A percentile compares a stretch with the other conserved stretches of the same genome.
phyloP scores from a whole-genome alignment of 2,329 filamentous ascomycete species.

The Fusarium sp. region DNA sequence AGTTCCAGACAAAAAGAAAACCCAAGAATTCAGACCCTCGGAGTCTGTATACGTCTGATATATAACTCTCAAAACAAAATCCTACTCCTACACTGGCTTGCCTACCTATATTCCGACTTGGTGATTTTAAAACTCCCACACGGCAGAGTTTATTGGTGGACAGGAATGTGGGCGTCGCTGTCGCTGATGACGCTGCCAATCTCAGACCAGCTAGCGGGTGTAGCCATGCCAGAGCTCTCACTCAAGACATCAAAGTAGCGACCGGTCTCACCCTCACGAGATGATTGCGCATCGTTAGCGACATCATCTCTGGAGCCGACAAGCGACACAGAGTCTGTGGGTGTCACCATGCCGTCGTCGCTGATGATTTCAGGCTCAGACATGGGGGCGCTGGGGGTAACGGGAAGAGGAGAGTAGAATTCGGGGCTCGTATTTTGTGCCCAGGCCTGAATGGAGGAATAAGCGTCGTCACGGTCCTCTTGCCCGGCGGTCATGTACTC shows the following conservation, averaged over 20 bases:
- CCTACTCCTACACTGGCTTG: not conserved
- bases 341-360: constrained; percentile 63
- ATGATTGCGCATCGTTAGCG: constrained; percentile 54
- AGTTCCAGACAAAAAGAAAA: constrained; percentile 21
- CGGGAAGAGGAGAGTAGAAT: constrained; percentile 70
- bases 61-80: constrained; percentile 2
- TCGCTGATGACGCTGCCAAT: constrained; percentile 71
- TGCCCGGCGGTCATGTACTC: constrained; percentile 65
- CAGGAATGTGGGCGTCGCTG: constrained; percentile 52
- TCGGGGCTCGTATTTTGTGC: constrained; percentile 62
- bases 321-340: constrained; percentile 66
- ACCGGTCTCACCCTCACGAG: constrained; percentile 49
- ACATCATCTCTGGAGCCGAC: constrained; percentile 61
- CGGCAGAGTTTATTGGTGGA: constrained; percentile 42
- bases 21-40: not conserved
- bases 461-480: constrained; percentile 58
- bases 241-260: constrained; percentile 65
- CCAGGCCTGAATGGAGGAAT: constrained; percentile 72
- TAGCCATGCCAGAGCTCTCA: constrained; percentile 67
- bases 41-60: not conserved
- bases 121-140: not conserved
- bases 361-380: constrained; percentile 64
- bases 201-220: constrained; percentile 72
- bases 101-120: not conserved
- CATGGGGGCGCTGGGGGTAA: constrained; percentile 57